Base-by-base conservation (phyloP, 805 yeast genomes). In the Metschnikowia orientalis region DNA sequence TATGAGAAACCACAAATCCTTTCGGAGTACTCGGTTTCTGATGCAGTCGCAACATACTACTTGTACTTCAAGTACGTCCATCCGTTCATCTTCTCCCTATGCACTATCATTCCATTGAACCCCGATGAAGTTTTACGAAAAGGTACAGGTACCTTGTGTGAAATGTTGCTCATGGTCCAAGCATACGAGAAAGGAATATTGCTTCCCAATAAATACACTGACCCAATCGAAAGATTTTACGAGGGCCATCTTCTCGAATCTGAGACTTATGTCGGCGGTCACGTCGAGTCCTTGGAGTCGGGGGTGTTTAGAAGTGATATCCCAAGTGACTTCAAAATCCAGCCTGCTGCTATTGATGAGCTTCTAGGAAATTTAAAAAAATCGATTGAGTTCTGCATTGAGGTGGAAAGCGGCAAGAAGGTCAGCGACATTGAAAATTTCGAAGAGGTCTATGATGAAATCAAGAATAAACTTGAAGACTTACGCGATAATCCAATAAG, bases 251-350 rank as follows among this genome's bases (percentile, higher is more conserved):
- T 92, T 34, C 57, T 92, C 25, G 97, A 90, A 51, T 81, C 95
- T 1, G 99, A 92, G 58, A 92, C 99, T 0, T 92, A 92, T 54
- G 97, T 92, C 17, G 99, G 99, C 38, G 99, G 99, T 1, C 98
- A 92, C 48, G 99, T 92, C 14, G 97, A 94, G 59, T 85, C 96
- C 6, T 62, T 94, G 35, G 98, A 94, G 57, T 96, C 98, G 7
- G 99, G 99, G 35, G 98, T 92, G 1, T 92, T 94, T 53, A 67
- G 99, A 47, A 81, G 94, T 31, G 99, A 92, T 53, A 68, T 92
- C 20, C 73, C 79, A 3, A 75, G 71, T 29, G 75, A 81, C 24
- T 92, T 94, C 61, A 73, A 71, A 19, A 68, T 94, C 23, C 95
- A 88, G 50, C 79, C 95, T 0, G 64, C 78, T 0, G 95, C 88